Conservation (phyloP, 345 rosid genomes). For the Acer saccharum region DNA sequence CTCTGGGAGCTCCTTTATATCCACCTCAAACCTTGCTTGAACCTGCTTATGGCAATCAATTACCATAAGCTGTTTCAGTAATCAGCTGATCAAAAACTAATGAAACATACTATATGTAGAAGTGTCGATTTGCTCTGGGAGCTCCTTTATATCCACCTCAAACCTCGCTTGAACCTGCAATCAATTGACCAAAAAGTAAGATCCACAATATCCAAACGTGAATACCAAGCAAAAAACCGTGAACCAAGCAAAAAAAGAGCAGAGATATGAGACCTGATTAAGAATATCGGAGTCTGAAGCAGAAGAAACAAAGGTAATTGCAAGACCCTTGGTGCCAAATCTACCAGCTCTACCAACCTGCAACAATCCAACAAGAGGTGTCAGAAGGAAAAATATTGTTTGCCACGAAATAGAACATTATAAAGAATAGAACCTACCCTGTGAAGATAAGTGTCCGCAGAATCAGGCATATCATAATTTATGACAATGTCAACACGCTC, state of each 20-base stretch:
- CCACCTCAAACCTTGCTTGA: constrained; percentile 95
- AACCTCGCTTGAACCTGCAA: constrained; percentile 90
- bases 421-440: constrained; percentile 49
- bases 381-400: not conserved
- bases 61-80: too few species aligned
- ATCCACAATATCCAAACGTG: not conserved
- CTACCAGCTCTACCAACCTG: constrained; percentile 99
- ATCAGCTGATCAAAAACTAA: too few species aligned
- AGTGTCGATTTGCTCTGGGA: constrained; percentile 95
- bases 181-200: constrained; percentile 7
- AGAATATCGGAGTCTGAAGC: constrained; percentile 89
- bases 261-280: constrained; percentile 66
- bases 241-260: not conserved
- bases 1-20: constrained; percentile 95
- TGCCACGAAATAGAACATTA: not conserved
- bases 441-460: constrained; percentile 97
- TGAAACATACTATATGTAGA: constrained; percentile 77
- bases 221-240: not conserved
- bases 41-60: constrained; percentile 60
- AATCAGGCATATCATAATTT: constrained; percentile 99
- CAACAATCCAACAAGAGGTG: not conserved
- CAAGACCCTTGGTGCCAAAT: constrained; percentile 98
- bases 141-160: constrained; percentile 95
- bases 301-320: constrained; percentile 93
- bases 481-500: constrained; percentile 97